phyloP scores from a whole-genome alignment of 176 grass and related monocot species.

The Alloteropsis semialata region DNA sequence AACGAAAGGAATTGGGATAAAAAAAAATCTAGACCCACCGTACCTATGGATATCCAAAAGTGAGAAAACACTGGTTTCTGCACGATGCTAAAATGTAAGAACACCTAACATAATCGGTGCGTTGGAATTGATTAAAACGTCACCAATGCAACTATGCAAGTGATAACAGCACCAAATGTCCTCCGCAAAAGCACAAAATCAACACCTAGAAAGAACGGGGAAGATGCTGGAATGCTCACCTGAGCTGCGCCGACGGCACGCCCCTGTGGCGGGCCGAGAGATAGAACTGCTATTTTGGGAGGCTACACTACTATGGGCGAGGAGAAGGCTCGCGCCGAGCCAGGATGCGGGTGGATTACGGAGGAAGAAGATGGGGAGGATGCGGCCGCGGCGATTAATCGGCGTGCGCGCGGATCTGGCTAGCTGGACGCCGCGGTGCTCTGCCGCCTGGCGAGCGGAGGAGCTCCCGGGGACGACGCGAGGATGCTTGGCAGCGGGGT shows the following conservation, averaged over 20 bases:
- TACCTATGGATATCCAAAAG: background rate
- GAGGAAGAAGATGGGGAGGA: background rate
- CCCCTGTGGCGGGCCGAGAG: background rate
- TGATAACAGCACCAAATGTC: background rate
- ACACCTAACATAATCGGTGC: background rate
- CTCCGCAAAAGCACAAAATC: background rate
- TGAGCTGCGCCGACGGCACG: background rate
- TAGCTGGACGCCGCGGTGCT: background rate
- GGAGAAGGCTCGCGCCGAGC: background rate
- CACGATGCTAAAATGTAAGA: background rate
- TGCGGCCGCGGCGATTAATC: background rate
- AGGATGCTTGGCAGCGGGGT: background rate
- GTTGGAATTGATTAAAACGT: background rate
- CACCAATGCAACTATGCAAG: slow-evolving; percentile 7
- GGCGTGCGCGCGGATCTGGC: slow-evolving; percentile 13
- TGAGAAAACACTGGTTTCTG: background rate
- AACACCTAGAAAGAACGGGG: background rate
- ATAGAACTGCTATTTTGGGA: background rate
- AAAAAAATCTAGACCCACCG: background rate
- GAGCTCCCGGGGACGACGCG: background rate
- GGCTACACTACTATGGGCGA: background rate
- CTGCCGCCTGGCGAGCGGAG: background rate
- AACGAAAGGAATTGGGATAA: background rate
- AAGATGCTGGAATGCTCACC: background rate
- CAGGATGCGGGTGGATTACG: background rate